A percentile compares a stretch with the other conserved stretches of the same genome.
Conservation (phyloP, 768 basidiomycete species). For the Termitomyces sp. region DNA sequence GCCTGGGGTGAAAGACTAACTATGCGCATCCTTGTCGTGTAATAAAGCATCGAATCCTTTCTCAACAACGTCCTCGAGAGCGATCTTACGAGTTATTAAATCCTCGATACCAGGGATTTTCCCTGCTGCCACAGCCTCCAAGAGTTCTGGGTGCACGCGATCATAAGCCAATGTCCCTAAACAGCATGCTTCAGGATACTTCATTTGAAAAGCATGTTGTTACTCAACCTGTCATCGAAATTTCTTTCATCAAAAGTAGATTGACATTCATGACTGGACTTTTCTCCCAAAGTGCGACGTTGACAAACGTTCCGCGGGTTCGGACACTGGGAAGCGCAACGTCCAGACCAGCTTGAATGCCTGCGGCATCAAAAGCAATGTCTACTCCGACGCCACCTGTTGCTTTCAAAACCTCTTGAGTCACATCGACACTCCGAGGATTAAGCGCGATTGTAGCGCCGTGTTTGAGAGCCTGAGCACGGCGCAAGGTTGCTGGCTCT, state of each 20-base stretch:
- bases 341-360: conserved; percentile 31
- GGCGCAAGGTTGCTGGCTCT: conserved; percentile 34
- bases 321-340: conserved; percentile 29
- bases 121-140: conserved; percentile 32
- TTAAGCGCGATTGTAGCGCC: conserved; percentile 33
- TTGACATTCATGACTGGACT: conserved; percentile 30
- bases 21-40: conserved; percentile 34
- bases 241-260: conserved; percentile 29
- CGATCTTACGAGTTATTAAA: conserved; percentile 36
- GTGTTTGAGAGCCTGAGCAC: conserved; percentile 28
- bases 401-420: conserved; percentile 17
- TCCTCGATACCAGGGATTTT: conserved; percentile 32
- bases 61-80: conserved; percentile 35
- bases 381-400: conserved; percentile 33
- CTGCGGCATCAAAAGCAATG: conserved; percentile 43
- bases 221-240: conserved; percentile 28
- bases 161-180: conserved; percentile 33
- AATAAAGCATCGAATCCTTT: conserved; percentile 35
- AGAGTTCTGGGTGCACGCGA: conserved; percentile 29
- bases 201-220: background rate
- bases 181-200: background rate
- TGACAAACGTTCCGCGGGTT: conserved; percentile 32
- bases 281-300: conserved; percentile 39
- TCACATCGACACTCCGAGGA: conserved; percentile 24
- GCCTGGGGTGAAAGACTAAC: conserved; percentile 18